Evolutionary conservation across 2,329 filamentous ascomycete genomes (phyloP), one percentile per base, ranked within the genome.

Genomic region (Oidium heveae): DNA sequence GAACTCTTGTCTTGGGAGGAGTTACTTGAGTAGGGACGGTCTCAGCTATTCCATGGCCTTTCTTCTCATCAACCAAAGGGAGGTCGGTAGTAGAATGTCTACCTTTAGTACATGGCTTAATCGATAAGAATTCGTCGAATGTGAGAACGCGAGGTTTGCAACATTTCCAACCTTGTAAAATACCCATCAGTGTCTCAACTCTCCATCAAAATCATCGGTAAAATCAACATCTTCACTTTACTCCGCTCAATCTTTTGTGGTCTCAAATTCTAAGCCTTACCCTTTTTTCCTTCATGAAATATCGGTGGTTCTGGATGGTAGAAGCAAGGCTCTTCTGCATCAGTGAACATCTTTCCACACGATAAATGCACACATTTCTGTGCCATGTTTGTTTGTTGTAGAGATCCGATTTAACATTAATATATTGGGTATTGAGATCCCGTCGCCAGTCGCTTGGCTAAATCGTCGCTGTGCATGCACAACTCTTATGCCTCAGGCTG

Each of bases 201-300:
- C n/a, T 41, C 7, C 28, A 32, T 32, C 28, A 32, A 32, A 32
- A 6, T 32, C 28, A 32, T 32, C 28, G 28, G 28, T 32, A 8
- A 32, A 32, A 32, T 32, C 28, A 32, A 32, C 7, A 32, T 32
- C 28, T 8, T 32, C 28, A 32, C 28, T 32, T 8, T 32, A 32
- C 28, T 32, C 28, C 28, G 3, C 28, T 32, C 28, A 8, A 4
- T 32, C 28, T 32, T 32, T 32, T 32, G 28, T 32, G 7, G 28
- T 32, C 28, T 37, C 18, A 22, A 18, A 24, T 41, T 4, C 13
- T 15, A 44, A 58, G 61, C 65, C 70, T 66, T 72, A 94, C 89
- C 91, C 80, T 98, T 96, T 70, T 95, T 89, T 58, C 91, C 91
- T 71, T 98, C 91, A 67, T 96, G 91, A 68, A 98, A 98, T 66